Conservation (phyloP, 2,329 filamentous ascomycete species). For the Aquanectria penicillioides region DNA sequence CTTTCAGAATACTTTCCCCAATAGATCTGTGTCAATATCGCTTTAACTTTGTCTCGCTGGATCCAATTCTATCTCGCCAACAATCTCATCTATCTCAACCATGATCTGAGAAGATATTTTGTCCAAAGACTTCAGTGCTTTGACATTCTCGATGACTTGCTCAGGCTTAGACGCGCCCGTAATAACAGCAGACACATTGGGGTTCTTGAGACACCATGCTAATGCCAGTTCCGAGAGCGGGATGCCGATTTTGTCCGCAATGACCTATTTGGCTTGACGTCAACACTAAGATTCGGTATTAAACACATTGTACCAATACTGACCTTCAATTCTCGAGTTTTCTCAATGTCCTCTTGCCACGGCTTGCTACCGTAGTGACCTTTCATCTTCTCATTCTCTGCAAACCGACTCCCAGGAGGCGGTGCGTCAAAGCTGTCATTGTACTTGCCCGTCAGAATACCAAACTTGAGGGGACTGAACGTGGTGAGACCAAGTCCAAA, state of each 20-base stretch:
- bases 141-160: constrained; percentile 63
- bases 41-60: constrained; percentile 37
- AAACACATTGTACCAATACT: constrained; percentile 68
- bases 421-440: constrained; percentile 60
- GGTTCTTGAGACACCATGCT: constrained; percentile 65
- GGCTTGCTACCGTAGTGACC: constrained; percentile 57
- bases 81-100: constrained; percentile 60
- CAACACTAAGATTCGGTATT: constrained; percentile 58
- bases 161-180: constrained; percentile 61
- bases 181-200: constrained; percentile 63
- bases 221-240: constrained; percentile 63
- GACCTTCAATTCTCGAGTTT: constrained; percentile 54
- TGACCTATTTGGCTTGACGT: too few relatives aligned
- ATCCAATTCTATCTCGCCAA: constrained; percentile 41
- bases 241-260: too few relatives aligned
- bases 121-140: constrained; percentile 55
- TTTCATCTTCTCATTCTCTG: constrained; percentile 63
- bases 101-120: constrained; percentile 61
- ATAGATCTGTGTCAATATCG: too few relatives aligned
- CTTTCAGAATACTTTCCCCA: too few relatives aligned
- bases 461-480: constrained; percentile 66
- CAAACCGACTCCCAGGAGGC: constrained; percentile 66
- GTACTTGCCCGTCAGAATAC: constrained; percentile 74
- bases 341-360: constrained; percentile 61
- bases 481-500: constrained; percentile 69